These are phyloP conservation scores for Podila horticola DNA, from an alignment of 192 early-diverging fungal species.

Conservation along the genomic window DNA sequence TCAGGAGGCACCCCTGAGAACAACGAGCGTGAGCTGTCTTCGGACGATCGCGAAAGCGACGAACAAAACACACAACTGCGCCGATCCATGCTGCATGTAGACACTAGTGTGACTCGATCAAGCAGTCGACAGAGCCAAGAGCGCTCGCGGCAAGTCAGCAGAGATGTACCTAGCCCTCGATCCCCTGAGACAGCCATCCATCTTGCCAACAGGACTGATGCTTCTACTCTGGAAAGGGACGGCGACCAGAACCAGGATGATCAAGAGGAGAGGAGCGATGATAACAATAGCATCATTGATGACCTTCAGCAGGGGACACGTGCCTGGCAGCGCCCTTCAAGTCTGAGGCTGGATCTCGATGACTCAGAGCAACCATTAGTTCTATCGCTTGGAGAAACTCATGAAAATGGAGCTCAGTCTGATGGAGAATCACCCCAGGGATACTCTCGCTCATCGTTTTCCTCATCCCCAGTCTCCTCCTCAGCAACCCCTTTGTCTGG, in stretches of 20 bases:
- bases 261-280: not conserved
- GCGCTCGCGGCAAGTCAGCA: conserved; percentile 9
- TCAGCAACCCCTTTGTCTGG: conserved; percentile 2
- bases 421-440: not conserved
- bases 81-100: conserved; percentile 35
- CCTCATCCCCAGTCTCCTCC: not conserved
- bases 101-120: conserved; percentile 19
- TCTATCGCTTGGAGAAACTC: not conserved
- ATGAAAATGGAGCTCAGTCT: not conserved
- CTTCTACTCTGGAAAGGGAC: not conserved
- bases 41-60: not conserved
- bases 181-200: not conserved
- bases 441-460: not conserved
- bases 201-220: not conserved
- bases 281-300: conserved; percentile 7
- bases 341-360: conserved; percentile 8
- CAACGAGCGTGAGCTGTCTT: not conserved
- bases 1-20: not conserved
- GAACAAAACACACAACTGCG: not conserved
- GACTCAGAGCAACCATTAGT: not conserved
- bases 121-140: conserved; percentile 15
- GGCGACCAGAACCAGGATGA: not conserved
- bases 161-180: not conserved
- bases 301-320: conserved; percentile 31
- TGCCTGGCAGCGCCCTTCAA: conserved; percentile 34